Percentiles rank a stretch among this genome's conserved stretches.
Evolutionary conservation across 257 asterid species (phyloP).

Genomic region (Lithospermum erythrorhizon): DNA sequence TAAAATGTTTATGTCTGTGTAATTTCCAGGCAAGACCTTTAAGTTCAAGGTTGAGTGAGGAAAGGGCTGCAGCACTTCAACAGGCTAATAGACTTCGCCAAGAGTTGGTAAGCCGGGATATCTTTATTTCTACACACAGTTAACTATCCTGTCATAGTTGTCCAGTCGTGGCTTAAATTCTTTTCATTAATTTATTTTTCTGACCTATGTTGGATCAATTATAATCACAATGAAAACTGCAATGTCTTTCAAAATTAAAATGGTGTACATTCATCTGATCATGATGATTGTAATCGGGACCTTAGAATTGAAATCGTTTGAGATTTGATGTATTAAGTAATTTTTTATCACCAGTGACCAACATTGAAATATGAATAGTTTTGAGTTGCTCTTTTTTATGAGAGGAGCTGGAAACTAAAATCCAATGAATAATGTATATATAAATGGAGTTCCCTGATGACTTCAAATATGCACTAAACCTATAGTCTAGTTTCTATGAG

Average conservation of each 20-base stretch:
- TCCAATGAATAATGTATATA: background rate
- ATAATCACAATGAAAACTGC: background rate
- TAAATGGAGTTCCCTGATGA: background rate
- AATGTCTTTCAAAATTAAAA: background rate
- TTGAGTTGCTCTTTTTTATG: too few species aligned
- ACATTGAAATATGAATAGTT: too few species aligned
- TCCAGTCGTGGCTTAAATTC: background rate
- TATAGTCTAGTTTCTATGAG: background rate
- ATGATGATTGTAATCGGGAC: background rate
- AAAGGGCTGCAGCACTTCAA: slow-evolving; percentile 55
- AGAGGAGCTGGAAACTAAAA: too few species aligned
- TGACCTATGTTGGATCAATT: background rate
- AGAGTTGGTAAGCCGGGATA: slow-evolving; percentile 45
- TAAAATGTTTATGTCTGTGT: too few species aligned
- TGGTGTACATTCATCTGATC: background rate
- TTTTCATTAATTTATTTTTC: too few species aligned
- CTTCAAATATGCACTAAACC: background rate
- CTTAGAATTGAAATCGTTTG: background rate
- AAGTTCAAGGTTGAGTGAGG: slow-evolving; percentile 55
- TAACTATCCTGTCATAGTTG: background rate
- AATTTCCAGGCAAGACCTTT: slow-evolving; percentile 43
- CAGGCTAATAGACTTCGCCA: slow-evolving; percentile 53
- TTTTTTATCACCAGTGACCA: too few species aligned
- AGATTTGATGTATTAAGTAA: background rate
- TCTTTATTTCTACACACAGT: too few species aligned